Evolutionary conservation across 352 stramenopile species (phyloP), one percentile per base, ranked within the genome.

Genomic region (Saprolegnia parasitica): DNA sequence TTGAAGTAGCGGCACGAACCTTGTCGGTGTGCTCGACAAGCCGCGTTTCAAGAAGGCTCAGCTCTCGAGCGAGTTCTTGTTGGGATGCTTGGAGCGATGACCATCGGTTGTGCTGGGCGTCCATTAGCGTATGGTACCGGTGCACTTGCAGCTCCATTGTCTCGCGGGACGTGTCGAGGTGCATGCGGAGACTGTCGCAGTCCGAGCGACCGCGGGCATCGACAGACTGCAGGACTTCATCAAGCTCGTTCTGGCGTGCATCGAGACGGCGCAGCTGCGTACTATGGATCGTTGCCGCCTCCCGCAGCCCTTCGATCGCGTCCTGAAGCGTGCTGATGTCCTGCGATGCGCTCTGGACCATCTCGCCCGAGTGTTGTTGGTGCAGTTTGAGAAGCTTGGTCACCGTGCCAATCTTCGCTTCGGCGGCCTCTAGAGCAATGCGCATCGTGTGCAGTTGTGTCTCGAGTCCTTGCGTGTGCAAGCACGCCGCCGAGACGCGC

Each of bases 401-500:
- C 26, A 92, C 77, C 39, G 82, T 84, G n/a, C 71, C 74, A 26
- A 89, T 50, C 71, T 87, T 88, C 67, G 87, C 75, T 23, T 89
- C 81, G 32, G 72, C 80, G 10, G 66, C 70, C 9, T 65, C 35
- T 47, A 88, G 80, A 29, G 76, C 45, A 23, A 72, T 74, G 61
- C 90, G 82, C 35, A 92, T 68, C 52, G 81, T 82, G 5, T 72
- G 63, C 39, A 92, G 72, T 8, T 83, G 78, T 72, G 77, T 74
- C 71, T 92, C 84, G 56, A 91, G 83, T 23, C 76, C 85, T 71
- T 93, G 82, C 54, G 79, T 80, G 8, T 76, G 81, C 63, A 95
- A 71, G 49, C 84, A 93, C 21, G 87, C 87, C 3, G 87, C 79
- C n/a, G 84, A 91, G 9, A 96, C 86, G 35, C 86, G 84, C 72